Conservation (phyloP, 805 yeast species). For the Teunomyces funiuensis region DNA sequence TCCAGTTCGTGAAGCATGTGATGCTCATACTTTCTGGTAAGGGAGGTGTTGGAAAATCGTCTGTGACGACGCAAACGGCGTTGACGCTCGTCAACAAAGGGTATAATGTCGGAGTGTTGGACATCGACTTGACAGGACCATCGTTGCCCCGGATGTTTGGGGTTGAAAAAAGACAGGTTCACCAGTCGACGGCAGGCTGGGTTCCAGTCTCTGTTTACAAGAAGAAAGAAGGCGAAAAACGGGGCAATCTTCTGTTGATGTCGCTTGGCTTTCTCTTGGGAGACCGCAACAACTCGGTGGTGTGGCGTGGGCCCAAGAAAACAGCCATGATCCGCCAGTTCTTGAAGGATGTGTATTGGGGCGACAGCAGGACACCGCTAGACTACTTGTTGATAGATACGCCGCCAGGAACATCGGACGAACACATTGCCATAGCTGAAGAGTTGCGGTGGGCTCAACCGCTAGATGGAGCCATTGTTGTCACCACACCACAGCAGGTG, state of each 20-base stretch:
- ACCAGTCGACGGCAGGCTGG: conserved; percentile 86
- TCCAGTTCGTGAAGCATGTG: conserved; percentile 66
- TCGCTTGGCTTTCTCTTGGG: conserved; percentile 85
- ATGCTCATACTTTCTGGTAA: conserved; percentile 86
- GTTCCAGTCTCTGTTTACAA: conserved; percentile 65
- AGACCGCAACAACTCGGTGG: conserved; percentile 85
- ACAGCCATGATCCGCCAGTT: conserved; percentile 97
- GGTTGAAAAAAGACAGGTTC: conserved; percentile 73
- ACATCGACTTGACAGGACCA: conserved; percentile 95
- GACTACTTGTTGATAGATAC: conserved; percentile 88
- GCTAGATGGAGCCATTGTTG: conserved; percentile 86
- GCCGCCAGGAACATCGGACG: conserved; percentile 99
- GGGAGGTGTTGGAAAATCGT: conserved; percentile 97
- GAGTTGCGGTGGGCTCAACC: conserved; percentile 70
- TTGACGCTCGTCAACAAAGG: conserved; percentile 72
- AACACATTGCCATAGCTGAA: conserved; percentile 95
- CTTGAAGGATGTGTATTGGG: conserved; percentile 90
- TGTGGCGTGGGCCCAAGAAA: conserved; percentile 98
- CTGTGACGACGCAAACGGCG: conserved; percentile 92
- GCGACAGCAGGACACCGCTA: conserved; percentile 48
- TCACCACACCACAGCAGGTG: conserved; percentile 93
- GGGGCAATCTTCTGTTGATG: conserved; percentile 60
- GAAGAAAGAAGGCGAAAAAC: conserved; percentile 19
- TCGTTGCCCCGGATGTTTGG: conserved; percentile 97
- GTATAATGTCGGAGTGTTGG: conserved; percentile 86